These are phyloP conservation scores for Komagataella ulmi DNA, from an alignment of 805 yeast species.

Conservation along the genomic window DNA sequence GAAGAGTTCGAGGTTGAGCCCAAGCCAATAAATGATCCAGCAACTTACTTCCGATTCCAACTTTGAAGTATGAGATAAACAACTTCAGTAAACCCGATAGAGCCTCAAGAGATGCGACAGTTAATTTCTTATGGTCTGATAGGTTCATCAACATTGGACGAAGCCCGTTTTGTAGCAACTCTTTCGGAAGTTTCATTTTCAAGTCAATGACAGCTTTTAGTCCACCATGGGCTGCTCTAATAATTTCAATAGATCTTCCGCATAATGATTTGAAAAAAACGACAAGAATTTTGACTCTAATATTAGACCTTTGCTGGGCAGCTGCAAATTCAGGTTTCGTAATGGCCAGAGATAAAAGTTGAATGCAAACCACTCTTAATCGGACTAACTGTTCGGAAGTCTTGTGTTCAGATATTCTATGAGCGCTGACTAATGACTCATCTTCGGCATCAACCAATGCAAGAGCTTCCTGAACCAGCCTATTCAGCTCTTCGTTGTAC, in stretches of 20 bases:
- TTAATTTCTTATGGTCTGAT: slow-evolving; percentile 83
- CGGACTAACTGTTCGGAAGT: slow-evolving; percentile 83
- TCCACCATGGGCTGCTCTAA: slow-evolving; percentile 89
- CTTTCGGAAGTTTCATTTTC: slow-evolving; percentile 85
- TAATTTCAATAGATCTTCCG: slow-evolving; percentile 72
- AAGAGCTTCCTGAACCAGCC: slow-evolving; percentile 79
- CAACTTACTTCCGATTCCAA: slow-evolving; percentile 88
- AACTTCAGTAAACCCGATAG: slow-evolving; percentile 76
- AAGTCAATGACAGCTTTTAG: slow-evolving; percentile 72
- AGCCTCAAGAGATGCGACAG: slow-evolving; percentile 85
- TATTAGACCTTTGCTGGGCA: slow-evolving; percentile 32
- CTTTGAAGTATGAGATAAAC: slow-evolving; percentile 85
- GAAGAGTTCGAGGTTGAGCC: slow-evolving; percentile 75
- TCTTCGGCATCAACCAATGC: slow-evolving; percentile 97
- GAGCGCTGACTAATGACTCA: slow-evolving; percentile 82
- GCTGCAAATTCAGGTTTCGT: slow-evolving; percentile 74
- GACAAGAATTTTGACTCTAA: slow-evolving; percentile 75
- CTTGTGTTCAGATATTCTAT: slow-evolving; percentile 71
- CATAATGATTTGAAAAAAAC: slow-evolving; percentile 91
- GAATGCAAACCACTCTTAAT: slow-evolving; percentile 81
- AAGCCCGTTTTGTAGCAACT: slow-evolving; percentile 84
- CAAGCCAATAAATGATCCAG: slow-evolving; percentile 91
- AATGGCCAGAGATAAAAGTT: slow-evolving; percentile 67
- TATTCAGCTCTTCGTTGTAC: slow-evolving; percentile 78
- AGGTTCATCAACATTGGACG: slow-evolving; percentile 93